Base-by-base conservation (phyloP, 2,329 filamentous ascomycete species). In the Onygena corvina region DNA sequence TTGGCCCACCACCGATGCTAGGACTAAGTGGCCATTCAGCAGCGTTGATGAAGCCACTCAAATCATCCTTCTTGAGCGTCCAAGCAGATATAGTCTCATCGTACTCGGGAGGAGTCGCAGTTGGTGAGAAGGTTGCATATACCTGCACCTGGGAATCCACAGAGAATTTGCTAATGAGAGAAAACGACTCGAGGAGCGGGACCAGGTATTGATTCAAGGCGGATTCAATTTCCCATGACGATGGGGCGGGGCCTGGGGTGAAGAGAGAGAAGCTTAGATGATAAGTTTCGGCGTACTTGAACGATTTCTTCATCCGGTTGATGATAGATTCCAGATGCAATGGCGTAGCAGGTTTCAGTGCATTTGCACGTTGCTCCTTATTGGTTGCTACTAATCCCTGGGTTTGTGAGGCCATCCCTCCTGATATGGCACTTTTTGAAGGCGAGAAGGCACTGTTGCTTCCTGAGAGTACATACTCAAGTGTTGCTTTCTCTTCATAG, bases 1-100 rank as follows among this genome's bases (percentile, higher is more conserved):
- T 98, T 1, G 92, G 92, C 0, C 90, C 90, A 14, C 80, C 81
- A 35, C 89, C 92, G 57, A 98, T 96, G 50, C 87, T 94, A 0
- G 90, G 90, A 54, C 85, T 94, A 2, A 98, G 69, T 0, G 92
- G 92, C 92, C 92, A 98, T 68, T 98, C 92, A 1, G 92, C 92
- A 2, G 90, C 89, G 60, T 98, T 98, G 66, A 98, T 88, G 61
- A 98, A 98, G 1, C 86, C 89, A 31, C 86, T 87, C 1, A 98
- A 74, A 59, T 94, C 88, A 58, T 94, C 84, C 62, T 87, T 89
- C 59, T 78, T 81, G 30, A 98, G 70, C 0, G 71, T 76, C 79
- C 79, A 83, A 27, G 83, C 75, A 20, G 81, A 68, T n/a, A 65
- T 65, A 0, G 63, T 51, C 20, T 72, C 66, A 49, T 79, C 72